Evolutionary conservation across 164 flowering plant species (phyloP).

Genomic region (Buxus sempervirens): DNA sequence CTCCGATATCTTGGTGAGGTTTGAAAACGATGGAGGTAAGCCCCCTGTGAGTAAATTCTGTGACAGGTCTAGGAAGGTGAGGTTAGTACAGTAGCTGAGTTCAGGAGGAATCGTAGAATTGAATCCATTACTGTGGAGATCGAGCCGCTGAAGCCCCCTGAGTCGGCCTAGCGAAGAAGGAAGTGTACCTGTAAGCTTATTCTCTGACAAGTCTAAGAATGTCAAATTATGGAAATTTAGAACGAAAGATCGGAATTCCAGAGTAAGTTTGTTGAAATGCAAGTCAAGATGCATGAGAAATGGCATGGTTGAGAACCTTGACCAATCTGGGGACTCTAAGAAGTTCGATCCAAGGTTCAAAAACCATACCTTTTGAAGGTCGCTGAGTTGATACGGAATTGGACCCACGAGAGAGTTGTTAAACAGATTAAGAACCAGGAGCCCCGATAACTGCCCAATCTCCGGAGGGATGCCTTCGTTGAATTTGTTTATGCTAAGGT

Average conservation of each 20-base stretch:
- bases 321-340: constrained; percentile 42
- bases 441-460: constrained; percentile 37
- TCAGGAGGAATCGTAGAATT: constrained; percentile 41
- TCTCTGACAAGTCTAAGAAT: constrained; percentile 43
- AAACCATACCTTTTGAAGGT: constrained; percentile 37
- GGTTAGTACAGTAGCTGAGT: constrained; percentile 45
- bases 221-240: constrained; percentile 36
- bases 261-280: constrained; percentile 18
- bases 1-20: constrained; percentile 25
- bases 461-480: constrained; percentile 31
- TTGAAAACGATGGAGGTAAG: constrained; percentile 42
- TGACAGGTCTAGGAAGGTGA: constrained; percentile 42
- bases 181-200: constrained; percentile 30
- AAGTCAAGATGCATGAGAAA: constrained; percentile 35
- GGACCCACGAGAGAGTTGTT: constrained; percentile 37
- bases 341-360: constrained; percentile 43
- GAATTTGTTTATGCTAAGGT: constrained; percentile 38
- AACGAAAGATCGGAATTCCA: constrained; percentile 38
- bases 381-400: constrained; percentile 38
- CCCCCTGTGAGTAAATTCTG: constrained; percentile 32
- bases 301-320: constrained; percentile 32
- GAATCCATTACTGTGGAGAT: constrained; percentile 34
- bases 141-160: constrained; percentile 30
- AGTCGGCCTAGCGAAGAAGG: constrained; percentile 44
- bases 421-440: constrained; percentile 30